Base-by-base conservation (phyloP, 192 early-diverging fungal species). In the Umbelopsis vinacea region DNA sequence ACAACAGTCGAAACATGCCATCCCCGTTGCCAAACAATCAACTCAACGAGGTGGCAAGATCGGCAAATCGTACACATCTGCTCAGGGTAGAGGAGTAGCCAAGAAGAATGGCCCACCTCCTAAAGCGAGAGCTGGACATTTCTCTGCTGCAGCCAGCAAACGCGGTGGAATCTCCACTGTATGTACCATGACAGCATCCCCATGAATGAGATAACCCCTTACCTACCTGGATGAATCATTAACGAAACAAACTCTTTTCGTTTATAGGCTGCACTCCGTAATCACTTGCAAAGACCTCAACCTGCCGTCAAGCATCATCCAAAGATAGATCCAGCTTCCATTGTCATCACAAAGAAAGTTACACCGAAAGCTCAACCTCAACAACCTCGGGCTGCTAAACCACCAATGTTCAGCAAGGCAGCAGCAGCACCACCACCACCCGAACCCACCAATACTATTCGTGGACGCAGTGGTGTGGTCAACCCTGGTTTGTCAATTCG, bases 401-500 rank as follows among this genome's bases (percentile, higher is more conserved):
- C 24, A 35, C 2, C 26, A 0, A 17, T 4, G 0, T 19, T 3
- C 3, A 37, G 12, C 10, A 22, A 19, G 5, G 17, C 57, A 63
- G 12, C 57, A 37, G 17, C 57, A 63, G 12, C 57, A 37, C 57
- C 57, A 35, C 14, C 33, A 14, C 35, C 57, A 38, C 10, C 2
- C 17, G 33, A 11, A n/a, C 11, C 57, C 14, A 26, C 24, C 11
- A 63, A 37, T 37, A 29, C 17, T 4, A 63, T 63, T 19, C 57
- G 57, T 37, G 57, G 57, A 4, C 23, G 23, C 26, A 63, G 57
- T 15, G 48, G 11, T 63, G 29, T 29, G 1, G 57, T 12, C 22
- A 54, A 24, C 33, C 8, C 71, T 46, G 77, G 71, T 24, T 68
- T 82, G 9, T 74, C 76, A 10, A 76, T 86, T 72, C 68, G 79